Percentiles rank a stretch among this genome's conserved stretches.
phyloP scores from a whole-genome alignment of 257 asterid genomes.

The Craterostigma plantagineum region DNA sequence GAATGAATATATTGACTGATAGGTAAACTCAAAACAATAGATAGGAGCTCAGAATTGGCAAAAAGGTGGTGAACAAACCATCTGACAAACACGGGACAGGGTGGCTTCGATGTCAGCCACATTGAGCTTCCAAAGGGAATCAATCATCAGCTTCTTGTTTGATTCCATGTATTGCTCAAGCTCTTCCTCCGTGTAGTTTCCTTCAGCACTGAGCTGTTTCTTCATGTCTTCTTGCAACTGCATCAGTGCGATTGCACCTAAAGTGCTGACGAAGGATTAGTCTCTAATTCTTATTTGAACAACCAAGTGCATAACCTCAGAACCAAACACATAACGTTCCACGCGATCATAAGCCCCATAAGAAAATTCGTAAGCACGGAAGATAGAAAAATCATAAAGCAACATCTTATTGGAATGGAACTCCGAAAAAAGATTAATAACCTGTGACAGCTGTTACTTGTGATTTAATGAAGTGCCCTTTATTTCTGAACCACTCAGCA shows the following conservation, averaged over 20 bases:
- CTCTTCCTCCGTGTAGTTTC: constrained; percentile 81
- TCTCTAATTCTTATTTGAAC: constrained; percentile 1
- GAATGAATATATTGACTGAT: constrained; percentile 7
- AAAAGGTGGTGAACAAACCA: constrained; percentile 26
- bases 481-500: constrained; percentile 98
- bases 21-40: constrained; percentile 7
- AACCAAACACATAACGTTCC: not conserved
- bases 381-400: too few species aligned
- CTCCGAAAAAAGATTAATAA: constrained; percentile 14
- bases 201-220: constrained; percentile 66
- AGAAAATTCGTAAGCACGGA: too few species aligned
- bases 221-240: constrained; percentile 98
- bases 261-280: constrained; percentile 8
- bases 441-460: constrained; percentile 99
- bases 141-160: constrained; percentile 87
- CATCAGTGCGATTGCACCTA: constrained; percentile 91
- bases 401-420: too few species aligned
- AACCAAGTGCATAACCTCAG: constrained; percentile 3
- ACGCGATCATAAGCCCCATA: too few species aligned
- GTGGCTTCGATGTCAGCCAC: constrained; percentile 97
- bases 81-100: constrained; percentile 89
- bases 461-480: constrained; percentile 93
- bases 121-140: constrained; percentile 97
- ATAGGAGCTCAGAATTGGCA: constrained; percentile 4
- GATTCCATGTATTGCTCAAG: constrained; percentile 87